Evolutionary conservation across 208 protist genomes (phyloP).

Genomic region (Acanthamoeba healyi): DNA sequence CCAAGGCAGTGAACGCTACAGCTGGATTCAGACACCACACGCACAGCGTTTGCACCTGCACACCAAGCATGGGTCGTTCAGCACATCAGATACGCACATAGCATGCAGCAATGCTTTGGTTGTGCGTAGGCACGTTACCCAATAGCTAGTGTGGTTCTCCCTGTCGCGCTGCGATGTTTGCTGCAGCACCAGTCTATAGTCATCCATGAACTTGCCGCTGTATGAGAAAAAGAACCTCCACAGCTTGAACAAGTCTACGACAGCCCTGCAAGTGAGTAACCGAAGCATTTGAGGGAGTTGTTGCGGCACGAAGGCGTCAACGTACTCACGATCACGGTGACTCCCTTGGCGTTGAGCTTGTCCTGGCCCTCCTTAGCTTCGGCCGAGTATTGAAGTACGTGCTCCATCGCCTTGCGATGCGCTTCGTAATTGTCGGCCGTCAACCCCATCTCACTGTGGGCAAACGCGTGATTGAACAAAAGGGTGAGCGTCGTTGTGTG

Average conservation of each 20-base stretch:
- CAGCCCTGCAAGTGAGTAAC: background rate
- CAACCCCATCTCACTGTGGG: slow-evolving; percentile 22
- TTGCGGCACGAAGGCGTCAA: no score
- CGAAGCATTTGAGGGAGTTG: no score
- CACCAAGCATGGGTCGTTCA: background rate
- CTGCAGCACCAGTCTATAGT: slow-evolving; percentile 64
- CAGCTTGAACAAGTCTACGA: slow-evolving; percentile 53
- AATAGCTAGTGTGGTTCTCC: slow-evolving; percentile 53
- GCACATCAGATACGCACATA: background rate
- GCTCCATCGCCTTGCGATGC: background rate
- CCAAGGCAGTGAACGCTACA: slow-evolving; percentile 80
- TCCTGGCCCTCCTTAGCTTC: slow-evolving; percentile 28
- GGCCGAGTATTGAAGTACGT: slow-evolving; percentile 18
- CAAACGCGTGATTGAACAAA: background rate
- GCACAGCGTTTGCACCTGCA: slow-evolving; percentile 38
- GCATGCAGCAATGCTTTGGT: background rate
- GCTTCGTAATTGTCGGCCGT: slow-evolving; percentile 25
- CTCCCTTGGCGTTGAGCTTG: slow-evolving; percentile 8
- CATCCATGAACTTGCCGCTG: slow-evolving; percentile 46
- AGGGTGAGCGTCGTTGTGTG: background rate
- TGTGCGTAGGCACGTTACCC: no score
- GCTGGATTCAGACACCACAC: slow-evolving; percentile 86
- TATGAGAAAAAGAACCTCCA: slow-evolving; percentile 69
- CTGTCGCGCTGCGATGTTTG: slow-evolving; percentile 12
- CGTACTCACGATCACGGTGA: slow-evolving; percentile 1